These are phyloP conservation scores for Neofusicoccum parvum DNA, from an alignment of 2,329 filamentous ascomycete genomes.

Conservation along the genomic window DNA sequence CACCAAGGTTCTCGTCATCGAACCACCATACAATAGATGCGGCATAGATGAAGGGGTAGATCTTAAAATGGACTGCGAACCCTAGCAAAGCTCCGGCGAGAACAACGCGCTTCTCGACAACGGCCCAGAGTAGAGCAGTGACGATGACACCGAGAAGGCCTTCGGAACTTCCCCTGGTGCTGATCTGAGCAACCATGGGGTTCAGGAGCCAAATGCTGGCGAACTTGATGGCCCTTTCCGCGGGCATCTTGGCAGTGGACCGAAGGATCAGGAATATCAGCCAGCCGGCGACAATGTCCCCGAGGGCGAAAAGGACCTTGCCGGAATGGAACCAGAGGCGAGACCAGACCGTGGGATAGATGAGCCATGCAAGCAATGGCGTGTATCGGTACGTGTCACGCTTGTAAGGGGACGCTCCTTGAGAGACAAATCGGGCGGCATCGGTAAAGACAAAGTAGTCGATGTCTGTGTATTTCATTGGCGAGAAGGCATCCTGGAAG, in stretches of 20 bases:
- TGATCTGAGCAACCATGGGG: conserved; percentile 97
- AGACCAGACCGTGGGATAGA: conserved; percentile 74
- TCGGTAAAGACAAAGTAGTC: conserved; percentile 99
- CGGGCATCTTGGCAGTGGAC: conserved; percentile 36
- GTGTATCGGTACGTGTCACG: conserved; percentile 97
- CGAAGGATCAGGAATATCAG: conserved; percentile 64
- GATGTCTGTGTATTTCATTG: conserved; percentile 97
- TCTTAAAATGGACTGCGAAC: conserved; percentile 92
- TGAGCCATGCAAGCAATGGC: conserved; percentile 86
- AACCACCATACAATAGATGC: conserved; percentile 80
- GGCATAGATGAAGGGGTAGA: conserved; percentile 97
- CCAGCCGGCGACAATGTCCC: conserved; percentile 84
- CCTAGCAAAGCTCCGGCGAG: conserved; percentile 78
- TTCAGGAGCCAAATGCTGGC: conserved; percentile 92
- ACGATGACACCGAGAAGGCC: conserved; percentile 85
- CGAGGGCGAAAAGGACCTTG: conserved; percentile 80
- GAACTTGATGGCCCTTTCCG: conserved; percentile 66
- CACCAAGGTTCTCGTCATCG: conserved; percentile 51
- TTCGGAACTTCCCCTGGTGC: conserved; percentile 91
- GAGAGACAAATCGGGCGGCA: conserved; percentile 74
- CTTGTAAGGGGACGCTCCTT: conserved; percentile 74
- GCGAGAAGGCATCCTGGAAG: conserved; percentile 88
- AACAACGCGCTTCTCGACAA: conserved; percentile 61
- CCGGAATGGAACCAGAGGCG: conserved; percentile 71
- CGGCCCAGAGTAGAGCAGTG: conserved; percentile 80